Conservation (phyloP, 2,329 filamentous ascomycete genomes). For the Rhynchosporium agropyri region DNA sequence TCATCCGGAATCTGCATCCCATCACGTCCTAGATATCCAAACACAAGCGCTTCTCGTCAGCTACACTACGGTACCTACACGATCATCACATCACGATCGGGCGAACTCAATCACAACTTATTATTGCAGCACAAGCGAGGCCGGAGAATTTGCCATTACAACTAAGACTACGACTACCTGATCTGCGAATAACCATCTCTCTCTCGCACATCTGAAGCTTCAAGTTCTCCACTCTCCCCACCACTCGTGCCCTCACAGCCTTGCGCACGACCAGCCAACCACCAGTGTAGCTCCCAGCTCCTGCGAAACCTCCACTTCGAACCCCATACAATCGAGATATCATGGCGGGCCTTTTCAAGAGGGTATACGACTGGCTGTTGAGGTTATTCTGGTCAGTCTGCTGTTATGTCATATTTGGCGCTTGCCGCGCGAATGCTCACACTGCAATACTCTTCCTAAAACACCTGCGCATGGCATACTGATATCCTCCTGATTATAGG, state of each 20-base stretch:
- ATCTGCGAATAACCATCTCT: conserved; percentile 12
- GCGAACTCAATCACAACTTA: conserved; percentile 20
- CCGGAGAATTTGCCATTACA: neutral
- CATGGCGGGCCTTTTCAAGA: conserved; percentile 92
- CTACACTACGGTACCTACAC: conserved; percentile 23
- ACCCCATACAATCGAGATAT: conserved; percentile 40
- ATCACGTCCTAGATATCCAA: neutral
- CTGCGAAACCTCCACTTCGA: conserved; percentile 9
- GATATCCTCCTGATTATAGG: conserved; percentile 54
- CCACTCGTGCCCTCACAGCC: conserved; percentile 30
- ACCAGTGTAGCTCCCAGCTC: conserved; percentile 10
- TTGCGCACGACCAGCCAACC: conserved; percentile 36
- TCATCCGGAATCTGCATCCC: conserved; percentile 3
- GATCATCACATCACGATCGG: conserved; percentile 29
- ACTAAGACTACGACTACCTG: conserved; percentile 27
- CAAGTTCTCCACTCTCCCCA: conserved; percentile 26
- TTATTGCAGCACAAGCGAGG: conserved; percentile 15
- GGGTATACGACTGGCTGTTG: conserved; percentile 97
- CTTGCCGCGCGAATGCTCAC: conserved; percentile 23
- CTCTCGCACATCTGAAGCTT: conserved; percentile 21
- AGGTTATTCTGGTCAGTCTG: conserved; percentile 88
- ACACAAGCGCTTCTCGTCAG: conserved; percentile 36
- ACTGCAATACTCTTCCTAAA: conserved; percentile 10
- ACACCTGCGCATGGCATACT: conserved; percentile 3
- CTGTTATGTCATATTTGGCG: conserved; percentile 22